Evolutionary conservation across 169 alveolate species (phyloP), one percentile per base, ranked within the genome.

Genomic region (Cryptosporidium felis): DNA sequence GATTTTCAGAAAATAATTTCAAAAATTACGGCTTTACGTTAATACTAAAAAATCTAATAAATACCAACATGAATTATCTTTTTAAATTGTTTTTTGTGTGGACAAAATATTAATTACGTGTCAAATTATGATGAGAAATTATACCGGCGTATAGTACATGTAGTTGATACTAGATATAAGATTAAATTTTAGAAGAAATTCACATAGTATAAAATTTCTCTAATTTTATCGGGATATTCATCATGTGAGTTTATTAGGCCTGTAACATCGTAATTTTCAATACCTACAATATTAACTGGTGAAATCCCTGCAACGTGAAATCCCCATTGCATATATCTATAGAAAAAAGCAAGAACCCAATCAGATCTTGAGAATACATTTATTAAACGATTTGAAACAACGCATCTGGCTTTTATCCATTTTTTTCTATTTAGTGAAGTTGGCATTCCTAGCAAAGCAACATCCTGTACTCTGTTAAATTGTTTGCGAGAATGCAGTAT

Each of bases 341-440:
- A 95, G n/a, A 95, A 92, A 67, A 94, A 95, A 3, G 96, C 97
- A 42, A 95, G 91, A 34, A 94, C 85, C 97, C 97, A 94, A 89
- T 95, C 98, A 47, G 94, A 88, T 40, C 93, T 67, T 34, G 94
- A 88, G 63, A 93, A 95, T 28, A 94, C 98, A 80, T 95, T 95
- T 44, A 95, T 88, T 45, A 95, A 79, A 10, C 97, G 85, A 34
- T 96, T 96, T 1, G 97, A 92, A 21, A 94, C 97, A 38, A 95
- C 97, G 62, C 91, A 91, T 16, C 96, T 79, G 28, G 95, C 94
- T 88, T 92, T 90, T 38, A 47, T 46, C 98, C 98, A 95, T 61
- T 92, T 93, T 28, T 90, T 81, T 14, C 89, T 81, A 63, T 94
- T 92, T 53, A 92, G 88, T 2, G 96, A 91, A 18, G 96, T 91